A percentile compares a stretch with the other conserved stretches of the same genome.
These are phyloP conservation scores for Paxillus ammoniavirescens DNA, from an alignment of 768 basidiomycete species.

Conservation along the genomic window DNA sequence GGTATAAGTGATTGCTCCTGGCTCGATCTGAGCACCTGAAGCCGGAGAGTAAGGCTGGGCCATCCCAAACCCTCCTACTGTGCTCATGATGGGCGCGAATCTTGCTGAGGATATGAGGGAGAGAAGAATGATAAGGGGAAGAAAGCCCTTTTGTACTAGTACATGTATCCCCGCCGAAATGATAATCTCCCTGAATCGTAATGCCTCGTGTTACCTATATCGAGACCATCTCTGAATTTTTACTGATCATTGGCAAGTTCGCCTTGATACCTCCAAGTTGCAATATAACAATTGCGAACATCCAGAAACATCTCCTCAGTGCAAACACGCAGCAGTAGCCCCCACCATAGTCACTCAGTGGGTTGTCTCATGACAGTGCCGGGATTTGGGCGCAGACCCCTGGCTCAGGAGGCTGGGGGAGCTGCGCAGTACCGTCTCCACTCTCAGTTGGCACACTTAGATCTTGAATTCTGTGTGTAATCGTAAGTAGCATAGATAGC, in stretches of 20 bases:
- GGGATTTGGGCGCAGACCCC: no score
- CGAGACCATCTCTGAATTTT: conserved; percentile 27
- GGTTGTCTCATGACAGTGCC: no score
- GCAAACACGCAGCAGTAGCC: no score
- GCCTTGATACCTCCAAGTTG: no score
- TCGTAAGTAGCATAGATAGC: no score
- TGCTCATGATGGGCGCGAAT: conserved; percentile 17
- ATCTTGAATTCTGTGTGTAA: no score
- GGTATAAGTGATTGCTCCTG: conserved; percentile 74
- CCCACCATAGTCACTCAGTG: no score
- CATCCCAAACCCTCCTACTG: conserved; percentile 24
- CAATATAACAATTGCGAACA: no score
- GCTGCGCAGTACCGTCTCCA: no score
- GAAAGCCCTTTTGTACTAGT: conserved; percentile 14
- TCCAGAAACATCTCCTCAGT: neutral
- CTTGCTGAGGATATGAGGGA: conserved; percentile 7
- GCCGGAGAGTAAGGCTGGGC: conserved; percentile 31
- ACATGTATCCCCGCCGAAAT: conserved; percentile 15
- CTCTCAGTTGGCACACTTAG: no score
- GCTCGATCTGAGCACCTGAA: conserved; percentile 45
- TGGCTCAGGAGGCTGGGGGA: no score
- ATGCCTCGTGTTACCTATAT: conserved; percentile 33
- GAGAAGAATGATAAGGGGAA: conserved; percentile 8
- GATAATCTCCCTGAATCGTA: conserved; percentile 15
- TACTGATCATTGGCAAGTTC: no score